phyloP scores from a whole-genome alignment of 1,284 basidiomycete species.

The Clitocybe nebularis region DNA sequence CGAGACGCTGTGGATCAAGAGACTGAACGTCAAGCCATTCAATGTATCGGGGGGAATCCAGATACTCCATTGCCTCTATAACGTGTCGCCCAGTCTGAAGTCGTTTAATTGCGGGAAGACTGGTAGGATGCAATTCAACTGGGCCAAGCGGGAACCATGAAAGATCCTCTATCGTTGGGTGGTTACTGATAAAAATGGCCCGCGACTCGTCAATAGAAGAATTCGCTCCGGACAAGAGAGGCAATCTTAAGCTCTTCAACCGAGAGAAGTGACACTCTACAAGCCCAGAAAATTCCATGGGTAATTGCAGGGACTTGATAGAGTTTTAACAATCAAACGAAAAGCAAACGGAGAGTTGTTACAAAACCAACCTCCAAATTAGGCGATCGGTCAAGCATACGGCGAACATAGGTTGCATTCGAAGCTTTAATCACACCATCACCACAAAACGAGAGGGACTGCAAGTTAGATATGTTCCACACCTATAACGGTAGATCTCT shows the following conservation, averaged over 20 bases:
- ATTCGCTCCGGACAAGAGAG: conserved; percentile 30
- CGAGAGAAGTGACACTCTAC: conserved; percentile 31
- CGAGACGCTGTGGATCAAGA: conserved; percentile 24
- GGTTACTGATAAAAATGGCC: conserved; percentile 34
- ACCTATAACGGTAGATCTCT: conserved; percentile 21
- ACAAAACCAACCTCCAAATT: conserved; percentile 34
- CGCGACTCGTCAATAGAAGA: conserved; percentile 28
- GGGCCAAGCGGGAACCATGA: conserved; percentile 34
- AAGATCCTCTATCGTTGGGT: conserved; percentile 39
- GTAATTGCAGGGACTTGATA: conserved; percentile 35
- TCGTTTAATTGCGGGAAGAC: conserved; percentile 34
- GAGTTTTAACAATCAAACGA: not conserved
- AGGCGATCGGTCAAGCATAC: conserved; percentile 32
- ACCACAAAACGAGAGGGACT: conserved; percentile 34
- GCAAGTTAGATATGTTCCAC: conserved; percentile 36
- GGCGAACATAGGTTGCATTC: conserved; percentile 29
- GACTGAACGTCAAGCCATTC: conserved; percentile 30
- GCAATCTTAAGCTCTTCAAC: conserved; percentile 35
- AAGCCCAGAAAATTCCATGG: conserved; percentile 37
- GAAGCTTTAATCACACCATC: conserved; percentile 32
- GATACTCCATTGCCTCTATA: conserved; percentile 27
- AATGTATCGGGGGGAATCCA: conserved; percentile 21
- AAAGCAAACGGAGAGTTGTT: no score
- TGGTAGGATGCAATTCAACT: conserved; percentile 18
- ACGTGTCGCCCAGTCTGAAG: conserved; percentile 30